Conservation (phyloP, 2,329 filamentous ascomycete genomes). For the Aspergillus ibericus region DNA sequence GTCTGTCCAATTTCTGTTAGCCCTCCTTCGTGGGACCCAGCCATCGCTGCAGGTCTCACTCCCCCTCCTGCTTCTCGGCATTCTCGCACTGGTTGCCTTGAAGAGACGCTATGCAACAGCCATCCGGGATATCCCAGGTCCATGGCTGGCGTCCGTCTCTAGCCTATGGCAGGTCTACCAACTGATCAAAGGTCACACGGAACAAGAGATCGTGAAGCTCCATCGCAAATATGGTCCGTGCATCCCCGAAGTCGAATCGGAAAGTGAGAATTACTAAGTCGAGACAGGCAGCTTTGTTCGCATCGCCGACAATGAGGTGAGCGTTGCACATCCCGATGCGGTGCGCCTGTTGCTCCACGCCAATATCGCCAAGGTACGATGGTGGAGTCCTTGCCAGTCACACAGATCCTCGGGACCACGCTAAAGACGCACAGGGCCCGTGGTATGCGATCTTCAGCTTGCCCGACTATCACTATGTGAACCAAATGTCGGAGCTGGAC, state of each 20-base stretch:
- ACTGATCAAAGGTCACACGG: constrained; percentile 40
- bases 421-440: constrained; percentile 32
- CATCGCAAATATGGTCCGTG: constrained; percentile 43
- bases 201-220: constrained; percentile 36
- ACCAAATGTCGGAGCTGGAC: constrained; percentile 42
- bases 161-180: constrained; percentile 43
- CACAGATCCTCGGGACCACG: background rate
- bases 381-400: background rate
- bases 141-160: constrained; percentile 43
- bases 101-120: constrained; percentile 49
- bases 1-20: constrained; percentile 32
- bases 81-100: constrained; percentile 3
- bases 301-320: constrained; percentile 47
- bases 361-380: constrained; percentile 21
- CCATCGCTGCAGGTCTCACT: background rate
- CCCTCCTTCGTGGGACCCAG: background rate
- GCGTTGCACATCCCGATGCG: constrained; percentile 45
- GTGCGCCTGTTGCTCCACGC: constrained; percentile 38
- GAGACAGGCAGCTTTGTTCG: constrained; percentile 43
- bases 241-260: background rate
- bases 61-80: background rate
- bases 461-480: constrained; percentile 44
- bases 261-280: background rate
- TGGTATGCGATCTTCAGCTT: constrained; percentile 40
- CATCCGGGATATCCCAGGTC: constrained; percentile 45